phyloP scores from a whole-genome alignment of 2,329 filamentous ascomycete genomes.

The Stromatinia cepivora region DNA sequence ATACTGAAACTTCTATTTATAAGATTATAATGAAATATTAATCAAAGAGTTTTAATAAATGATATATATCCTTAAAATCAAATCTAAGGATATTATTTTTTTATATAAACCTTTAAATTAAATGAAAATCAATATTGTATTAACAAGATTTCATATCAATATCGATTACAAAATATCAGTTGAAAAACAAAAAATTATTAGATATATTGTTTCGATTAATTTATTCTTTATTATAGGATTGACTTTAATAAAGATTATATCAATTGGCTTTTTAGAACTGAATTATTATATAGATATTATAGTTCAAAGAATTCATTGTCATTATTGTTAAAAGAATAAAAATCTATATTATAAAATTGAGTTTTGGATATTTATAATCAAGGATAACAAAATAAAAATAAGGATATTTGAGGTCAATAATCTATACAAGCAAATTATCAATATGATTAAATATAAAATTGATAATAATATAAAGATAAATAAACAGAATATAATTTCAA shows the following conservation, averaged over 20 bases:
- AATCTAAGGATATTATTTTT: neutral
- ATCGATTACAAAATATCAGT: slow-evolving; percentile 2
- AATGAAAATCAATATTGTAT: neutral
- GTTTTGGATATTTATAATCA: neutral
- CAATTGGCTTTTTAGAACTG: neutral
- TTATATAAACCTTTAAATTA: neutral
- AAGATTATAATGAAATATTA: neutral
- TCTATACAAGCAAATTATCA: neutral
- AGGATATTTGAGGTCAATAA: neutral
- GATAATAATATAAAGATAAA: neutral
- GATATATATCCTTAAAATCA: neutral
- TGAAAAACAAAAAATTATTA: neutral
- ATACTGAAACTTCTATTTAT: neutral
- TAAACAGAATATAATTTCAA: neutral
- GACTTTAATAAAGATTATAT: neutral
- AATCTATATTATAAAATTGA: neutral
- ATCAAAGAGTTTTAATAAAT: slow-evolving; percentile 5
- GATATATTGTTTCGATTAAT: slow-evolving; percentile 11
- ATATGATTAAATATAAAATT: neutral
- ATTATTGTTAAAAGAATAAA: slow-evolving; percentile 5
- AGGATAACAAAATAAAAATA: neutral
- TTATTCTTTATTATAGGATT: slow-evolving; percentile 4
- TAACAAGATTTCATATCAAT: slow-evolving; percentile 9
- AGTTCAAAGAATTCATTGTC: neutral
- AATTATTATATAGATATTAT: slow-evolving; percentile 11